Conservation (phyloP, 2,329 filamentous ascomycete genomes). For the Akanthomyces lecanii region DNA sequence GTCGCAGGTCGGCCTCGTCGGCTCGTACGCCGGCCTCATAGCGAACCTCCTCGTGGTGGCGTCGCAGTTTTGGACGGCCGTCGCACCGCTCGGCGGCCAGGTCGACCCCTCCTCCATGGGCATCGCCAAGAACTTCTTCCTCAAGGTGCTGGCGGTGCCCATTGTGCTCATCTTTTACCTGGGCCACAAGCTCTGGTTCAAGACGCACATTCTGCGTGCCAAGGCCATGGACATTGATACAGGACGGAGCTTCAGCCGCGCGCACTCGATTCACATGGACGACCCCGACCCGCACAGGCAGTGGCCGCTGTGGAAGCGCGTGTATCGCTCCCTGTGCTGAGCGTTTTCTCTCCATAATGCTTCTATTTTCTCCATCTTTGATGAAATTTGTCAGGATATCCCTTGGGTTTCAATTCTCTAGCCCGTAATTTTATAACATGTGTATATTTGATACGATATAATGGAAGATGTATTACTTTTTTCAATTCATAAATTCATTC, state of each 20-base stretch:
- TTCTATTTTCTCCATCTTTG: neutral
- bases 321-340: constrained; percentile 26
- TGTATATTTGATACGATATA: neutral
- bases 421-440: neutral
- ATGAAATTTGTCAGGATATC: neutral
- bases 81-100: constrained; percentile 25
- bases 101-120: neutral
- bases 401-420: neutral
- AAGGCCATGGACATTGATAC: constrained; percentile 74
- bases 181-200: constrained; percentile 63
- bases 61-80: constrained; percentile 71
- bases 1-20: constrained; percentile 67
- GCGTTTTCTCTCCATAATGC: neutral
- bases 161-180: constrained; percentile 60
- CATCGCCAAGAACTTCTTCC: constrained; percentile 59
- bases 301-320: constrained; percentile 28
- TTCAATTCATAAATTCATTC: neutral
- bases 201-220: constrained; percentile 56
- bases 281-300: constrained; percentile 23
- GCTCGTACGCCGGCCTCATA: constrained; percentile 68
- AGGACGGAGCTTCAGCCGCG: constrained; percentile 45
- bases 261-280: constrained; percentile 26
- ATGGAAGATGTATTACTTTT: neutral
- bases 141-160: constrained; percentile 57
- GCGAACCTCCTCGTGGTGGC: constrained; percentile 68